Evolutionary conservation across 345 rosid species (phyloP).

Genomic region (Cardamine occulta): DNA sequence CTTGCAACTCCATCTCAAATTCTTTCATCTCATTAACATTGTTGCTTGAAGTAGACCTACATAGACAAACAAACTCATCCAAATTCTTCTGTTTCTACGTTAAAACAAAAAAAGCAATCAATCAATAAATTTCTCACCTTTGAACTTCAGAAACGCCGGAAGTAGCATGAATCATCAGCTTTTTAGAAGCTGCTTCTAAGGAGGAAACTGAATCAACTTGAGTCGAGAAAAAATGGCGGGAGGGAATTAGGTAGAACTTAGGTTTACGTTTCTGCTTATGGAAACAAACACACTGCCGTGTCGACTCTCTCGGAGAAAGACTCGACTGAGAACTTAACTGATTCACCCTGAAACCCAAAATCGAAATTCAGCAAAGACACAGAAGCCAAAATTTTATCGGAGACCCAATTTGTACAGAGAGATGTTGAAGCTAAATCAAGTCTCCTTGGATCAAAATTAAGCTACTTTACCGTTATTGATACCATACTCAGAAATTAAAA

Average conservation of each 20-base stretch:
- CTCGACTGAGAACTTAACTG: conserved; percentile 34
- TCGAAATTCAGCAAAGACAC: conserved; percentile 11
- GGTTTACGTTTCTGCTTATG: conserved; percentile 42
- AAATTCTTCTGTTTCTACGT: not conserved
- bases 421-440: not conserved
- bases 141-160: conserved; percentile 48
- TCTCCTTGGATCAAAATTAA: not conserved
- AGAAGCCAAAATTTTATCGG: not conserved
- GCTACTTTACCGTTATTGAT: not conserved
- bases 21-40: conserved; percentile 47
- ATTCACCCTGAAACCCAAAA: conserved; percentile 46
- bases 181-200: conserved; percentile 35
- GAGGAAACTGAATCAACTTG: conserved; percentile 40
- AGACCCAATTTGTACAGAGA: not conserved
- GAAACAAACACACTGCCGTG: conserved; percentile 39
- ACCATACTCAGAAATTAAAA: not conserved
- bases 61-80: conserved; percentile 28
- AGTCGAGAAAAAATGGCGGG: conserved; percentile 41
- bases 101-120: not conserved
- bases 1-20: conserved; percentile 72
- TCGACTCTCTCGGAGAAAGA: conserved; percentile 29
- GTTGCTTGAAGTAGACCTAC: conserved; percentile 53
- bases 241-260: conserved; percentile 48
- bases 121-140: conserved; percentile 47
- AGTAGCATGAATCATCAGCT: conserved; percentile 27